Percentiles rank a stretch among this genome's conserved stretches.
Evolutionary conservation across 1,284 basidiomycete genomes (phyloP).

Genomic region (Singerocomus inundabilis): DNA sequence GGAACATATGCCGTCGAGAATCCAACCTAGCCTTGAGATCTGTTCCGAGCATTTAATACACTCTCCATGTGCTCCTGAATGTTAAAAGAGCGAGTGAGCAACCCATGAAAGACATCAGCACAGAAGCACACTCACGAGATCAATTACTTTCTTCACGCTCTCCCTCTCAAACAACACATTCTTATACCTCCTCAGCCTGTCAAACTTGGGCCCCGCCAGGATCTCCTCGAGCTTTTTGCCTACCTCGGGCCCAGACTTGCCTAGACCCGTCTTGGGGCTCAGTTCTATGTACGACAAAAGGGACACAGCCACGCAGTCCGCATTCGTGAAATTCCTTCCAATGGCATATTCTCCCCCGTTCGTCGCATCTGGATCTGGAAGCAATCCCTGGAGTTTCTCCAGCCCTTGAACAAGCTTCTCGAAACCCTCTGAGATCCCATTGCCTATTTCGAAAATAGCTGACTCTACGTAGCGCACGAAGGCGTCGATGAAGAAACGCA

Average conservation of each 20-base stretch:
- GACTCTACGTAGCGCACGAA: conserved; percentile 33
- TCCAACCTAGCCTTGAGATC: no score
- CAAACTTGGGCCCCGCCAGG: conserved; percentile 40
- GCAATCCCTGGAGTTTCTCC: conserved; percentile 34
- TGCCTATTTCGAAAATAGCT: fast-evolving
- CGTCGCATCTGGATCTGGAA: conserved; percentile 20
- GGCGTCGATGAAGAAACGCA: conserved; percentile 58
- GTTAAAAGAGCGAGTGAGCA: no score
- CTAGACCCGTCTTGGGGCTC: conserved; percentile 42
- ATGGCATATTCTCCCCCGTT: conserved; percentile 28
- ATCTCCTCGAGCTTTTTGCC: conserved; percentile 39
- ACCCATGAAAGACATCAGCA: no score
- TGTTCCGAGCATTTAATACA: no score
- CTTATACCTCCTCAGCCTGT: conserved; percentile 44
- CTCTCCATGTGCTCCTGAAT: no score
- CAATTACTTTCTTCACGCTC: conserved; percentile 48
- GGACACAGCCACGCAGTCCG: conserved; percentile 52
- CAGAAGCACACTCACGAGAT: neutral
- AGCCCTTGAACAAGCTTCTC: conserved; percentile 17
- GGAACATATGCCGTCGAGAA: no score
- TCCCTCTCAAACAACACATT: conserved; percentile 41
- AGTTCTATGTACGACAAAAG: conserved; percentile 46
- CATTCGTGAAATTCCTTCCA: conserved; percentile 43
- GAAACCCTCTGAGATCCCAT: neutral
- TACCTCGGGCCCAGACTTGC: conserved; percentile 39